A percentile compares a stretch with the other conserved stretches of the same genome.
These are phyloP conservation scores for Heliamphora exappendiculata DNA, from an alignment of 148 eudicot species.

Conservation along the genomic window DNA sequence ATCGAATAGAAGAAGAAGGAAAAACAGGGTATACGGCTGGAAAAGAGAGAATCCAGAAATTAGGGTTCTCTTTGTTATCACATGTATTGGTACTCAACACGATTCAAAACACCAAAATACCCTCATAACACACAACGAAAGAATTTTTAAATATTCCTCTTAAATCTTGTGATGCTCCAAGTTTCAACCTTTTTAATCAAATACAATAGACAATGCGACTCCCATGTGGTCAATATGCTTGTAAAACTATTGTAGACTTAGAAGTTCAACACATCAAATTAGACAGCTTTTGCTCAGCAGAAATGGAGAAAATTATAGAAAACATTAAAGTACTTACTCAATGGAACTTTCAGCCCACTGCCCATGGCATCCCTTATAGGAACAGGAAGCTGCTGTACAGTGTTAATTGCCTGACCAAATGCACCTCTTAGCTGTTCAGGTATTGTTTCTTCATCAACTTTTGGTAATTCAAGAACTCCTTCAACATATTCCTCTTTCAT, in stretches of 20 bases:
- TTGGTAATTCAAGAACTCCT: constrained; percentile 61
- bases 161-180: not conserved
- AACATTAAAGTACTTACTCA: constrained; percentile 43
- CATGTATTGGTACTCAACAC: not conserved
- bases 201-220: not conserved
- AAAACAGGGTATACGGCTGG: not conserved
- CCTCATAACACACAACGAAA: not conserved
- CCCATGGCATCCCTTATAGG: constrained; percentile 56
- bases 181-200: not conserved
- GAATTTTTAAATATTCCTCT: not conserved
- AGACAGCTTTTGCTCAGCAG: not conserved
- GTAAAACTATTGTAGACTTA: not conserved
- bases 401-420: constrained; percentile 52
- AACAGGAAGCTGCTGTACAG: constrained; percentile 78
- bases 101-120: not conserved
- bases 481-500: constrained; percentile 83
- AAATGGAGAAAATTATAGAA: not conserved
- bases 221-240: not conserved
- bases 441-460: constrained; percentile 54
- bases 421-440: constrained; percentile 69
- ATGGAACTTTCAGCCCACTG: constrained; percentile 65
- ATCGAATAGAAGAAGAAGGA: too few relatives aligned
- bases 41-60: not conserved
- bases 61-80: not conserved
- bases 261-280: not conserved